Percentiles rank a stretch among this genome's conserved stretches.
phyloP scores from a whole-genome alignment of 164 flowering plant species.

The Cinnamomum micranthum region DNA sequence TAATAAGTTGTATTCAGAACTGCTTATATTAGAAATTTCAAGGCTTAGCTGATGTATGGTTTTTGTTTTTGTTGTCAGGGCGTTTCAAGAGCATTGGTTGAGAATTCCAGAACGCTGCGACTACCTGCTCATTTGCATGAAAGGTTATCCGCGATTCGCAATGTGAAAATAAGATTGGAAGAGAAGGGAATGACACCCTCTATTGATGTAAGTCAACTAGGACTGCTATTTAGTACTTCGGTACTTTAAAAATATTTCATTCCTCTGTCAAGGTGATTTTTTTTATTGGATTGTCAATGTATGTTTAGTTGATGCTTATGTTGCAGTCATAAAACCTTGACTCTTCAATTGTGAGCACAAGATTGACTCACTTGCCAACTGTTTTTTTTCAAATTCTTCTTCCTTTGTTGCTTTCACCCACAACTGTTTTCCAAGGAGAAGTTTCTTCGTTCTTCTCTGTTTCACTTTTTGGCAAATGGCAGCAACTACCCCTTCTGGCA shows the following conservation, averaged over 20 bases:
- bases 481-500: no score
- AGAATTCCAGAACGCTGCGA: constrained; percentile 74
- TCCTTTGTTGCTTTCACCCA: not conserved
- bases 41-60: not conserved
- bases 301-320: not conserved
- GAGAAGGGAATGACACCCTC: constrained; percentile 81
- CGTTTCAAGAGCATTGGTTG: constrained; percentile 76
- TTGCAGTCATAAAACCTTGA: not conserved
- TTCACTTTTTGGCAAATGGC: no score
- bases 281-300: no score
- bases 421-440: no score
- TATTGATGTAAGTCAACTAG: constrained; percentile 53
- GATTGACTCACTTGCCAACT: not conserved
- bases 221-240: not conserved
- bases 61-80: constrained; percentile 47
- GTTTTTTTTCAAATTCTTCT: no score
- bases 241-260: not conserved
- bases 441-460: no score
- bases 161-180: constrained; percentile 66
- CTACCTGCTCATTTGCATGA: constrained; percentile 84
- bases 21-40: not conserved
- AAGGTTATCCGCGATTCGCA: constrained; percentile 68
- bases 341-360: not conserved
- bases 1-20: not conserved
- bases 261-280: not conserved